Evolutionary conservation across 1,139 yeast genomes (phyloP).

Genomic region (Hansenula sp.): DNA sequence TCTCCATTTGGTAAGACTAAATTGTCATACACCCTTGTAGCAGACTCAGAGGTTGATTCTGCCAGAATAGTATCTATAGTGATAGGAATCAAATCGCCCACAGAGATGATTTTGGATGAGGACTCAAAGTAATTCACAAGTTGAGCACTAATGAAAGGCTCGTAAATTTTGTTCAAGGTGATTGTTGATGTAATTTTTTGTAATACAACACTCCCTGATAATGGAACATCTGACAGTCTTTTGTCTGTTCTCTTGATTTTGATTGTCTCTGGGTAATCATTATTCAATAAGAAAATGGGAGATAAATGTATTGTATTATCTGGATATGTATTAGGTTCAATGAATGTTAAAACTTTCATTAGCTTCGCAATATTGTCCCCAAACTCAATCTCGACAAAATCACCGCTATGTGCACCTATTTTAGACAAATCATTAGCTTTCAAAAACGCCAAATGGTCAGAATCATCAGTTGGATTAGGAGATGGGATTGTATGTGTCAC

Average conservation of each 20-base stretch:
- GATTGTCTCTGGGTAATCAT: constrained; percentile 34
- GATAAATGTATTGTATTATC: constrained; percentile 48
- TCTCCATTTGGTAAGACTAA: constrained; percentile 48
- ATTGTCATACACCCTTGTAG: constrained; percentile 23
- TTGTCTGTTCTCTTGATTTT: constrained; percentile 22
- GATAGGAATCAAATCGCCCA: constrained; percentile 71
- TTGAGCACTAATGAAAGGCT: constrained; percentile 60
- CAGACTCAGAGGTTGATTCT: constrained; percentile 39
- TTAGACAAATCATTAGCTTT: constrained; percentile 48
- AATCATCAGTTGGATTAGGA: constrained; percentile 30
- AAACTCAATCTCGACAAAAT: constrained; percentile 43
- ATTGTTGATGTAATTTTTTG: constrained; percentile 70
- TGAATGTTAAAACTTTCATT: constrained; percentile 53
- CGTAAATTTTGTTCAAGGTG: constrained; percentile 64
- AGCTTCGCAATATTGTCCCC: constrained; percentile 22
- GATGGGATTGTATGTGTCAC: constrained; percentile 20
- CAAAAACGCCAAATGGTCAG: constrained; percentile 49
- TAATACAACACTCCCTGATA: constrained; percentile 36
- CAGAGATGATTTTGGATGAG: constrained; percentile 51
- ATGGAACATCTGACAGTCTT: constrained; percentile 13
- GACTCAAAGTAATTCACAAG: constrained; percentile 60
- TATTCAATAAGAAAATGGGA: constrained; percentile 58
- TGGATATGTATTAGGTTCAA: constrained; percentile 55
- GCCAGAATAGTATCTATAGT: constrained; percentile 73
- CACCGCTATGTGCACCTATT: constrained; percentile 69